Percentiles rank a stretch among this genome's conserved stretches.
phyloP scores from a whole-genome alignment of 164 flowering plant species.

The Akebia trifoliata region DNA sequence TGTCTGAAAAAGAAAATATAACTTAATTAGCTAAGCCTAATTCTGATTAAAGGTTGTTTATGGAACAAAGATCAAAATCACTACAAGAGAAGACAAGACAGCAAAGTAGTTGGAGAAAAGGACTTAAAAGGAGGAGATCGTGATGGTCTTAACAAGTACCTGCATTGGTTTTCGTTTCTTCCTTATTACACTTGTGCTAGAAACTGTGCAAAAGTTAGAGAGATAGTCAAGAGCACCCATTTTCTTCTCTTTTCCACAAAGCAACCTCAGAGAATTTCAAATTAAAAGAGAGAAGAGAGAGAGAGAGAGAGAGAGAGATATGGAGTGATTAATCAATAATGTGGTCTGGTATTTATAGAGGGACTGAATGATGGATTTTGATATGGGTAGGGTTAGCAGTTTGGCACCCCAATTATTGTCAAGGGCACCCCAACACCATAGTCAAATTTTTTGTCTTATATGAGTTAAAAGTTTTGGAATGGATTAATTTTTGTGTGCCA shows the following conservation, averaged over 20 bases:
- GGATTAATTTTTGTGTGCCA: too few species aligned
- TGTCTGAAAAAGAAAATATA: slow-evolving; percentile 43
- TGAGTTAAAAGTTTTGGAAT: too few species aligned
- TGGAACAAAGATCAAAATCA: too few species aligned
- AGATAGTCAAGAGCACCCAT: slow-evolving; percentile 48
- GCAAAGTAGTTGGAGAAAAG: neutral
- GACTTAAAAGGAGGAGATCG: neutral
- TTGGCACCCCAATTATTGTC: too few species aligned
- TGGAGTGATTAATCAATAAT: neutral
- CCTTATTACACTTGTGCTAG: slow-evolving; percentile 36
- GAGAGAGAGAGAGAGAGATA: slow-evolving; percentile 7
- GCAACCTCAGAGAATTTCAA: neutral
- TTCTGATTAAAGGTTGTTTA: too few species aligned
- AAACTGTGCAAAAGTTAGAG: slow-evolving; percentile 54
- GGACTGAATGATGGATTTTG: slow-evolving; percentile 5
- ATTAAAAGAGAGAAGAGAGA: neutral
- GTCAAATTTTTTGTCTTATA: too few species aligned
- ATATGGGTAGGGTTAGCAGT: too few species aligned
- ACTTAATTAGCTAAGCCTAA: too few species aligned
- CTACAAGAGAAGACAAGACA: neutral
- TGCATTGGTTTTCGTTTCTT: slow-evolving; percentile 58
- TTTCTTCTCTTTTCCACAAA: slow-evolving; percentile 30
- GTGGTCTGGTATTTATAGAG: neutral
- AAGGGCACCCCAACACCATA: too few species aligned
- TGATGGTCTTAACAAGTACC: slow-evolving; percentile 31